A percentile compares a stretch with the other conserved stretches of the same genome.
Conservation (phyloP, 2,329 filamentous ascomycete genomes). For the Pseudocercospora pini-densiflorae region DNA sequence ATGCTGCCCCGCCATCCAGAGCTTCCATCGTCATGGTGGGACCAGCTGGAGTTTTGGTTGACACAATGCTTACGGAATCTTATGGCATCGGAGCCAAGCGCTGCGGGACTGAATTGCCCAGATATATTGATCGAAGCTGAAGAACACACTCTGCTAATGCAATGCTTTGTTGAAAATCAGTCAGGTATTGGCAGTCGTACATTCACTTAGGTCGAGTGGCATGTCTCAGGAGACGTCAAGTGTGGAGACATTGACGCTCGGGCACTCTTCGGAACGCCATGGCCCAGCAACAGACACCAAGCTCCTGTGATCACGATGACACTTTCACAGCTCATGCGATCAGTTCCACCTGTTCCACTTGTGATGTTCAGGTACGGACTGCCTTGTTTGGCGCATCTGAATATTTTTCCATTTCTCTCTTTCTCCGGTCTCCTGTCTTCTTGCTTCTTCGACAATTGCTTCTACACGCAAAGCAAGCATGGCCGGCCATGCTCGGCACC, state of each 20-base stretch:
- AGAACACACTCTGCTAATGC: neutral
- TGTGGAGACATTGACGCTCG: neutral
- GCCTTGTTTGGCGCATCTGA: neutral
- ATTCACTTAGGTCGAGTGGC: neutral
- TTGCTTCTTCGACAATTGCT: neutral
- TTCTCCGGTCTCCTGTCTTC: neutral
- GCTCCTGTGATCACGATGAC: neutral
- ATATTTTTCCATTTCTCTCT: neutral
- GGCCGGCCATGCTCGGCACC: neutral
- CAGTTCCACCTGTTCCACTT: neutral
- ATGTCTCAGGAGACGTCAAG: neutral
- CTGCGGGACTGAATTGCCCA: neutral
- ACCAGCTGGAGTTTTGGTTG: slow-evolving; percentile 3
- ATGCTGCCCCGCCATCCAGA: slow-evolving; percentile 6
- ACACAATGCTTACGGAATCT: slow-evolving; percentile 5
- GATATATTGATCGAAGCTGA: neutral
- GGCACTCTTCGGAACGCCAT: neutral
- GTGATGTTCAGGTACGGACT: slow-evolving; percentile 1
- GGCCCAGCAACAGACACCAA: neutral
- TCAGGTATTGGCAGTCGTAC: neutral
- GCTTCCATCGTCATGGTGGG: slow-evolving; percentile 20
- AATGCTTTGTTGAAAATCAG: neutral
- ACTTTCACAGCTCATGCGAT: neutral
- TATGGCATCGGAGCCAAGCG: neutral
- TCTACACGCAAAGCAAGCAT: neutral